Conservation (phyloP, 2,329 filamentous ascomycete species). For the Apiospora kogelbergensis region DNA sequence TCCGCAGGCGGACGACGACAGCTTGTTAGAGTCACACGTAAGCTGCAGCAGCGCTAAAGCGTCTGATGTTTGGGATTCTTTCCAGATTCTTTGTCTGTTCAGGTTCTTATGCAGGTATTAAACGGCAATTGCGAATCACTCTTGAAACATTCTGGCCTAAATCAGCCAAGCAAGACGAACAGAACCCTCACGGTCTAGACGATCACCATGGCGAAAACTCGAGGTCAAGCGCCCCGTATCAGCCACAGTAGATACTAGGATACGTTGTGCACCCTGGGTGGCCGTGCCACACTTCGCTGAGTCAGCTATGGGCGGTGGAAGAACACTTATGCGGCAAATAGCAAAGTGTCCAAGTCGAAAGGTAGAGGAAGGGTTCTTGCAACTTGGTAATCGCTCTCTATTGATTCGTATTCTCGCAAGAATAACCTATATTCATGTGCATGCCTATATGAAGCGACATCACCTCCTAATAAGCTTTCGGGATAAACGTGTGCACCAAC, state of each 20-base stretch:
- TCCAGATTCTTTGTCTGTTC: background rate
- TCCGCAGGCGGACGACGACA: background rate
- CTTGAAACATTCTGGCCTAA: background rate
- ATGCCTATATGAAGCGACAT: background rate
- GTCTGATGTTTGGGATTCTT: background rate
- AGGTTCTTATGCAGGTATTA: background rate
- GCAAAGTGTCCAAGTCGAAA: background rate
- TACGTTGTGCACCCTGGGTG: too few relatives aligned
- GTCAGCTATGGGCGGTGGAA: background rate
- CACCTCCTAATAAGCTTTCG: background rate
- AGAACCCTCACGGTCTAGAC: background rate
- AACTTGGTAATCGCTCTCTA: too few relatives aligned
- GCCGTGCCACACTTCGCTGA: background rate
- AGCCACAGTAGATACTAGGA: background rate
- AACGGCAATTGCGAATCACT: background rate
- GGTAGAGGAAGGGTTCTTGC: too few relatives aligned
- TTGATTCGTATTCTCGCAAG: too few relatives aligned
- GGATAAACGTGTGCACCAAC: background rate
- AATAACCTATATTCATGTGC: too few relatives aligned
- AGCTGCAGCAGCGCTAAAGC: conserved; percentile 1
- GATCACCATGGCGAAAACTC: background rate
- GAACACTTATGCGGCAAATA: background rate
- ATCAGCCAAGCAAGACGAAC: background rate
- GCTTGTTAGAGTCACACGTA: background rate
- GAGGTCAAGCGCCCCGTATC: background rate